Base-by-base conservation (phyloP, 805 yeast genomes). In the Yamadazyma insecticola region DNA sequence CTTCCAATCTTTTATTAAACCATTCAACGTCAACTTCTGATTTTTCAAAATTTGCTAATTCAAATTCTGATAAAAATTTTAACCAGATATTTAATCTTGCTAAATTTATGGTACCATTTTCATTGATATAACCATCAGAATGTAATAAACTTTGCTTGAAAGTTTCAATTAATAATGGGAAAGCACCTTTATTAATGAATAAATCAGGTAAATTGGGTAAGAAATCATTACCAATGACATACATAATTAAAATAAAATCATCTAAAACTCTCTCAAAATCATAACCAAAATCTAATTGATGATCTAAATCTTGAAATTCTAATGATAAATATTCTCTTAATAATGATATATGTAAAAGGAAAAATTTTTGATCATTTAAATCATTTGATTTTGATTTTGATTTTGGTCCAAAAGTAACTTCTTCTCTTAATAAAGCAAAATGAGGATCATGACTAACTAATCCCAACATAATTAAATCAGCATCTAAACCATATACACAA, bases 151-250 rank as follows among this genome's bases (percentile, higher is more conserved):
- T 77, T 48, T 77, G 78, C 55, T 89, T 92, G 63, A 92, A 92
- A 11, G 96, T 81, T 40, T 81, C 86, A 45, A 92, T 68, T 48
- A 92, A 69, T 18, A 88, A 72, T n/a, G 97, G 96, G 64, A 92
- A 84, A 1, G 97, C 98, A 45, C 97, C 97, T 47, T 89, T 92
- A 53, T 88, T 89, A 43, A 92, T 72, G 54, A 86, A 89, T 45
- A 92, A 69, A 57, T 89, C 95, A 0, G 99, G 98, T 46, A 94
- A 72, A 53, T 92, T 86, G 16, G 99, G 98, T 51, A 92, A 72
- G 78, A 92, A 92, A 71, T 92, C 99, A 53, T 92, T 92, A 48
- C 99, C 99, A 47, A 92, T 86, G 39, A 92, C 95, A 51, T 86
- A 89, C 81, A 87, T 76, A 47, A 90, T 81, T 39, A 92, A 67